A percentile compares a stretch with the other conserved stretches of the same genome.
phyloP scores from a whole-genome alignment of 139 green algal genomes.

The Chlorella sorokiniana region DNA sequence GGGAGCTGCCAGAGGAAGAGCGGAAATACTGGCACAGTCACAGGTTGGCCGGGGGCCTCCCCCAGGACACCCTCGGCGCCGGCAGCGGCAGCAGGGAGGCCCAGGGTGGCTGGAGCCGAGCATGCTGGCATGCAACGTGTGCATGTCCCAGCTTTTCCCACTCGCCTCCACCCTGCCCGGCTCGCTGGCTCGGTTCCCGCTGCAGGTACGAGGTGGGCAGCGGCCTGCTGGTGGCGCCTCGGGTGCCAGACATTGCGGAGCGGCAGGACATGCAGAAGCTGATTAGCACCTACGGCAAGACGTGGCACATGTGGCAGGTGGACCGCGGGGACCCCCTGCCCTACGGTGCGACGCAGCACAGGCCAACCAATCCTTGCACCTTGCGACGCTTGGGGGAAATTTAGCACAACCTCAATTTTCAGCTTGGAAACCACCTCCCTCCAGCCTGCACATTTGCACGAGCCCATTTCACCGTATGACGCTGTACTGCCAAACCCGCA shows the following conservation, averaged over 20 bases:
- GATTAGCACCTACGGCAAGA: constrained; percentile 64
- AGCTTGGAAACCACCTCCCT: too few relatives aligned
- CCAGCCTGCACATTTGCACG: too few relatives aligned
- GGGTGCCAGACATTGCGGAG: constrained; percentile 51
- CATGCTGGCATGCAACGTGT: too few relatives aligned
- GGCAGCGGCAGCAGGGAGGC: too few relatives aligned
- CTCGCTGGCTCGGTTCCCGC: neutral
- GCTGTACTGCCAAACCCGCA: too few relatives aligned
- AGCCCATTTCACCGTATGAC: too few relatives aligned
- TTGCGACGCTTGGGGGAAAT: neutral
- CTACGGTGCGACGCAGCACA: constrained; percentile 47
- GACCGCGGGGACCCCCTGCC: constrained; percentile 72
- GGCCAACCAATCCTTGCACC: neutral
- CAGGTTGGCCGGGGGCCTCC: constrained; percentile 2
- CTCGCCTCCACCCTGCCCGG: neutral
- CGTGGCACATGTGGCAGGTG: constrained; percentile 77
- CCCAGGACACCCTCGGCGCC: too few relatives aligned
- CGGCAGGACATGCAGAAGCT: constrained; percentile 59
- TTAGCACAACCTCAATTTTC: too few relatives aligned
- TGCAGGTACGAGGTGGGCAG: constrained; percentile 67
- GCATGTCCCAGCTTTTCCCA: too few relatives aligned
- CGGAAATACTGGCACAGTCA: constrained; percentile 82
- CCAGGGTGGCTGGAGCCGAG: too few relatives aligned
- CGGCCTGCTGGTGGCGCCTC: constrained; percentile 50
- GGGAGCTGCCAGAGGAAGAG: constrained; percentile 72